phyloP scores from a whole-genome alignment of 352 stramenopile genomes.

The Phytopythium vexans region DNA sequence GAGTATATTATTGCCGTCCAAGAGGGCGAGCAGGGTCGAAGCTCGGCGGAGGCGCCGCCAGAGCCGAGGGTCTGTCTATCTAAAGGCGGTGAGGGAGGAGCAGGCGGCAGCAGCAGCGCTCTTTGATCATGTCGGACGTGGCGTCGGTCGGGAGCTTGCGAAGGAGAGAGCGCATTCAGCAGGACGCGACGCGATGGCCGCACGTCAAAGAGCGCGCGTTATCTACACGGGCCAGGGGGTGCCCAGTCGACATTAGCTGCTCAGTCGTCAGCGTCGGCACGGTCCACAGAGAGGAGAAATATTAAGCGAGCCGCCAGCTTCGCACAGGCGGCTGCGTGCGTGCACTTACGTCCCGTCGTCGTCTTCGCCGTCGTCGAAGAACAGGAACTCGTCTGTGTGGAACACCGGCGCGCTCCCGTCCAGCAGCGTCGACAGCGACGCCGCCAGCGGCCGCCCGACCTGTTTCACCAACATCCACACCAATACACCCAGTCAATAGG shows the following conservation, averaged over 20 bases:
- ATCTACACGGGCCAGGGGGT: constrained; percentile 45
- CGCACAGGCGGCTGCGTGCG: no score
- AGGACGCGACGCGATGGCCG: not conserved
- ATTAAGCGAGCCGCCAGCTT: no score
- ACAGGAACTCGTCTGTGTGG: constrained; percentile 65
- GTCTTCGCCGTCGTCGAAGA: constrained; percentile 73
- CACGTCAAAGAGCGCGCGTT: constrained; percentile 21
- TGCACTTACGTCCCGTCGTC: constrained; percentile 75
- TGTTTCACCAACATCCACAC: constrained; percentile 9
- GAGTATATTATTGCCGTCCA: no score
- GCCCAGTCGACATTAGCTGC: constrained; percentile 70
- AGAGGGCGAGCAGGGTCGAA: no score
- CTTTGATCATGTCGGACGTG: no score
- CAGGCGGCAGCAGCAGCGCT: no score
- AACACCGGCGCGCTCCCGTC: constrained; percentile 49
- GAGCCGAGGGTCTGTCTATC: no score
- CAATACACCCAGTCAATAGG: constrained; percentile 5
- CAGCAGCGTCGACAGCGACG: constrained; percentile 40
- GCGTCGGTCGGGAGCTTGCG: no score
- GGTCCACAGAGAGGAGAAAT: constrained; percentile 1
- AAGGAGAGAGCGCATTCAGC: no score
- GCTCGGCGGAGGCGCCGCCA: no score
- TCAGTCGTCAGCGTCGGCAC: constrained; percentile 65
- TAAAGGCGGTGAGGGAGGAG: no score
- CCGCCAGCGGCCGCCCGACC: constrained; percentile 47